These are phyloP conservation scores for Ceratocystis diversiconidia DNA, from an alignment of 2,329 filamentous ascomycete species.

Conservation along the genomic window DNA sequence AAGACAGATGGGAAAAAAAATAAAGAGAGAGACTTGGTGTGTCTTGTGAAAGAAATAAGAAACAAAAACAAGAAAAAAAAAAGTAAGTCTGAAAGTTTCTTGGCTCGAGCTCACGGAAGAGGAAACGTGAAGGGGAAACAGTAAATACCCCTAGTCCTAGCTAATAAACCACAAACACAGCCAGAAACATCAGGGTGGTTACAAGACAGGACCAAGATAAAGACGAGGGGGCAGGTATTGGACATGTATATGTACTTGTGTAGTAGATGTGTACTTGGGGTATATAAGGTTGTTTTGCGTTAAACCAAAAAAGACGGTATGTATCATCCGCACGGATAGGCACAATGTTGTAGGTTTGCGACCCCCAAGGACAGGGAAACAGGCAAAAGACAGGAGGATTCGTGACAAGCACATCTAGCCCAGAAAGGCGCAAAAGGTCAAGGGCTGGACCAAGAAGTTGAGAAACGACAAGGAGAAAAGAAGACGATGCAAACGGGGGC, in stretches of 20 bases:
- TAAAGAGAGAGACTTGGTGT: background rate
- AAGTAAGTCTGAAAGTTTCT: background rate
- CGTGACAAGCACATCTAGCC: background rate
- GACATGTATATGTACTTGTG: background rate
- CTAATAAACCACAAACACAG: conserved; percentile 6
- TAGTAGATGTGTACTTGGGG: background rate
- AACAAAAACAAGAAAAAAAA: background rate
- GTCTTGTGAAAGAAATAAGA: background rate
- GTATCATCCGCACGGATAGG: background rate
- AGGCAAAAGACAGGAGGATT: background rate
- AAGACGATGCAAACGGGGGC: background rate
- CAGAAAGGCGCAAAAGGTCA: background rate
- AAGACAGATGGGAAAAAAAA: background rate
- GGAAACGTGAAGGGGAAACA: background rate
- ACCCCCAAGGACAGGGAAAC: background rate
- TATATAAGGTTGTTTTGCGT: conserved; percentile 3
- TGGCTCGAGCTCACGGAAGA: conserved; percentile 3
- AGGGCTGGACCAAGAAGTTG: background rate
- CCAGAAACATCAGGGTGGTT: background rate
- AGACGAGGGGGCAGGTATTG: background rate
- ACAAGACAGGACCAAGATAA: background rate
- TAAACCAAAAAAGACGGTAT: background rate
- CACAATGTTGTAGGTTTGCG: background rate
- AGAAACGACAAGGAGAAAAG: background rate
- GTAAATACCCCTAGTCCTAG: background rate